Conservation (phyloP, 2,329 filamentous ascomycete species). For the Lachnellula subtilissima region DNA sequence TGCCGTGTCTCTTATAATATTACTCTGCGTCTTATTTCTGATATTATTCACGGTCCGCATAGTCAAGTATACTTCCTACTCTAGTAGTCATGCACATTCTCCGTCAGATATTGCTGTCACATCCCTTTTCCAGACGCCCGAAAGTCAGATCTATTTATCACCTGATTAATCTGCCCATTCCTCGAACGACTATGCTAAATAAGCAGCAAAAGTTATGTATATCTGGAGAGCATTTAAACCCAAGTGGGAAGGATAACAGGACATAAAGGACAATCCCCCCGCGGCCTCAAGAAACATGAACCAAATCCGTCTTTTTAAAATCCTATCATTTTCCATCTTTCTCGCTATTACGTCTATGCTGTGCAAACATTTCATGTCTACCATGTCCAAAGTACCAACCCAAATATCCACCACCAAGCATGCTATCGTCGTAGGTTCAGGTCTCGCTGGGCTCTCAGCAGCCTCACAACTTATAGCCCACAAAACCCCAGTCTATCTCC, state of each 20-base stretch:
- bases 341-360: slow-evolving; percentile 14
- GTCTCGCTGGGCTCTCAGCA: slow-evolving; percentile 58
- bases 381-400: slow-evolving; percentile 1
- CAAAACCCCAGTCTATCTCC: slow-evolving; percentile 49
- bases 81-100: neutral
- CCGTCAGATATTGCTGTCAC: too few relatives aligned
- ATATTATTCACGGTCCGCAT: slow-evolving; percentile 31
- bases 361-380: slow-evolving; percentile 1
- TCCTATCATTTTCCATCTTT: slow-evolving; percentile 5
- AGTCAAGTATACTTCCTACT: neutral
- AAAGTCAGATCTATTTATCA: neutral
- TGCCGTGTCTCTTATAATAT: too few relatives aligned
- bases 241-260: neutral
- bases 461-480: slow-evolving; percentile 51
- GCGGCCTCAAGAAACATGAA: neutral
- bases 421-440: slow-evolving; percentile 60
- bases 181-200: neutral
- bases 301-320: neutral
- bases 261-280: neutral
- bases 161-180: neutral
- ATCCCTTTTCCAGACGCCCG: neutral
- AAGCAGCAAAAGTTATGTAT: neutral
- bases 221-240: too few relatives aligned
- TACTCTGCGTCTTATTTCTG: too few relatives aligned
- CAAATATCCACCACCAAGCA: neutral